phyloP scores from a whole-genome alignment of 2,329 filamentous ascomycete genomes.

The Sporothrix euskadiensis region DNA sequence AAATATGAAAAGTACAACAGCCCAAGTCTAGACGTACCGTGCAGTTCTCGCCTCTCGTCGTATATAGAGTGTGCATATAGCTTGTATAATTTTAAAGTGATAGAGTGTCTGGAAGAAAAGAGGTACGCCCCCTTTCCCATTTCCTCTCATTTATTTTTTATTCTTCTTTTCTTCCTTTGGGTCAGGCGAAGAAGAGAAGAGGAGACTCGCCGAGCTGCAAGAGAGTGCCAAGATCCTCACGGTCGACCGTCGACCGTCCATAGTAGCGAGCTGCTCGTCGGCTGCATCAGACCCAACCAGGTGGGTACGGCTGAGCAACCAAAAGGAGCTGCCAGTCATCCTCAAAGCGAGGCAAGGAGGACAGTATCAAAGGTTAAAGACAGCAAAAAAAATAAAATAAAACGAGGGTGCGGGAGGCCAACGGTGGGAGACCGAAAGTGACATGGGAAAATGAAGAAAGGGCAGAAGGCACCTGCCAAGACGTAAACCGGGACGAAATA shows the following conservation, averaged over 20 bases:
- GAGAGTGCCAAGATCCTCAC: slow-evolving; percentile 20
- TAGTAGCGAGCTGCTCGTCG: not conserved
- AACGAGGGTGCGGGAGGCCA: not conserved
- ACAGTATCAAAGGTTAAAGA: not conserved
- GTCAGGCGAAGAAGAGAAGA: not conserved
- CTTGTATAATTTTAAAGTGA: not conserved
- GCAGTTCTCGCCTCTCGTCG: slow-evolving; percentile 9
- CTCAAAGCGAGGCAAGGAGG: not conserved
- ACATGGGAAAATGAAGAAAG: not conserved
- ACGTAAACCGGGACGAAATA: slow-evolving; percentile 20
- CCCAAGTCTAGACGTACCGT: not conserved
- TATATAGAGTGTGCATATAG: slow-evolving; percentile 17
- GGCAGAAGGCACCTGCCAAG: slow-evolving; percentile 14
- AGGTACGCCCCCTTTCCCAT: not conserved
- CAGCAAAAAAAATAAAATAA: not conserved
- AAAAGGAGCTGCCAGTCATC: not conserved
- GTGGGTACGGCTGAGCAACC: slow-evolving; percentile 11
- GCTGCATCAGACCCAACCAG: slow-evolving; percentile 16
- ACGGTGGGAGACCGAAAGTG: not conserved
- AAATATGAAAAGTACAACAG: not conserved
- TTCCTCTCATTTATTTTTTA: not conserved
- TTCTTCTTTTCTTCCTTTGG: not conserved
- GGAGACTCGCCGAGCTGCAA: not conserved
- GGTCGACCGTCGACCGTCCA: not conserved
- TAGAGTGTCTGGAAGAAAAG: slow-evolving; percentile 13